Percentiles rank a stretch among this genome's conserved stretches.
Evolutionary conservation across 2,329 filamentous ascomycete species (phyloP).

Genomic region (Fusarium paranaense): DNA sequence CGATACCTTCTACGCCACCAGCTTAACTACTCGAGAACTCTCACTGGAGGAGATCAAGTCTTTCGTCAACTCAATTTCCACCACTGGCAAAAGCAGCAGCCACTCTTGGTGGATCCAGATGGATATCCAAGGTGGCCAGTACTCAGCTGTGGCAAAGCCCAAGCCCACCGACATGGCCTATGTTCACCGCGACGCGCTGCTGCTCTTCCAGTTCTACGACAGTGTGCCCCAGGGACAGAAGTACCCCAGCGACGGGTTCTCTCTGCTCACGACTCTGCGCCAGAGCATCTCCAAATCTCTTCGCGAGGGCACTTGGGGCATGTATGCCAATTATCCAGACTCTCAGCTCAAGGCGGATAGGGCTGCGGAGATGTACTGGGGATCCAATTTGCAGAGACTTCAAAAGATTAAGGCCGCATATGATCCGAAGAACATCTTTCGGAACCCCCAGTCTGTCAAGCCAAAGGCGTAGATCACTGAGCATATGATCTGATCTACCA

Average conservation of each 20-base stretch:
- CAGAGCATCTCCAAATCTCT: slow-evolving; percentile 47
- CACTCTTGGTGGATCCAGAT: slow-evolving; percentile 45
- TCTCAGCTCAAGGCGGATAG: slow-evolving; percentile 48
- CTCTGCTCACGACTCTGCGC: slow-evolving; percentile 49
- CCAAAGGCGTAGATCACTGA: slow-evolving; percentile 13
- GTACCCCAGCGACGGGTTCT: slow-evolving; percentile 52
- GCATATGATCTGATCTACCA: background rate
- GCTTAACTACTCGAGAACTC: slow-evolving; percentile 41
- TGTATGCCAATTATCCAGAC: slow-evolving; percentile 58
- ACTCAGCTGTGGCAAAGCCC: slow-evolving; percentile 52
- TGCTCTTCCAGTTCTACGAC: slow-evolving; percentile 65
- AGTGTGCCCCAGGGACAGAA: slow-evolving; percentile 37
- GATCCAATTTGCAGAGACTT: slow-evolving; percentile 48
- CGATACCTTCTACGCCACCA: slow-evolving; percentile 49
- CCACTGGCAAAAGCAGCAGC: slow-evolving; percentile 27
- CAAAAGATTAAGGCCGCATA: slow-evolving; percentile 50
- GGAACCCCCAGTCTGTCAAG: slow-evolving; percentile 51
- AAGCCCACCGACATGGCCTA: slow-evolving; percentile 49
- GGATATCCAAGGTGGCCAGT: slow-evolving; percentile 49
- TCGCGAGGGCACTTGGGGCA: slow-evolving; percentile 48
- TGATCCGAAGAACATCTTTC: slow-evolving; percentile 53
- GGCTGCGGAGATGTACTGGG: slow-evolving; percentile 54
- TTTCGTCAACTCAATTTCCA: slow-evolving; percentile 42
- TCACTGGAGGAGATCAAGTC: slow-evolving; percentile 37
- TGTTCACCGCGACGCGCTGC: slow-evolving; percentile 57